Conservation (phyloP, 2,329 filamentous ascomycete species). For the Diaporthe australafricana region DNA sequence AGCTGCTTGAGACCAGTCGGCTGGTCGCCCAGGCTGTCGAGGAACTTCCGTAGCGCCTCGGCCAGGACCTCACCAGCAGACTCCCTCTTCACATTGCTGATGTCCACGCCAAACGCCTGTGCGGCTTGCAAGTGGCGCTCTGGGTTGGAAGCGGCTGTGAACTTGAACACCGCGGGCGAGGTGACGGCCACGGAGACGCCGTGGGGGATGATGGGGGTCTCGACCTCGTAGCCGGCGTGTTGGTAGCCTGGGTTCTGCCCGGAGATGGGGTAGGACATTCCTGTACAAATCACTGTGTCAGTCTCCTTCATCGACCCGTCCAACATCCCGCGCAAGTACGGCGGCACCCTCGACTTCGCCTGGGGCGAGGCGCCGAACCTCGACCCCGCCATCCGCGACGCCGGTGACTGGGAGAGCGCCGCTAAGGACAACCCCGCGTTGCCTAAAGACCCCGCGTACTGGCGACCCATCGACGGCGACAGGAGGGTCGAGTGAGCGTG, state of each 20-base stretch:
- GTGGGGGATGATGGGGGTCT: conserved; percentile 87
- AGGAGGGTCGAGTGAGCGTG: conserved; percentile 61
- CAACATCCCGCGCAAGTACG: conserved; percentile 91
- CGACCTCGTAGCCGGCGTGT: conserved; percentile 86
- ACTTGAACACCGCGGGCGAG: conserved; percentile 92
- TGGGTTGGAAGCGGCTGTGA: conserved; percentile 91
- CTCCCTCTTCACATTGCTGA: conserved; percentile 87
- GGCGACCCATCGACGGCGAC: conserved; percentile 62
- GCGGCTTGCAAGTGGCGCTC: conserved; percentile 91
- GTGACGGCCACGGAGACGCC: conserved; percentile 96
- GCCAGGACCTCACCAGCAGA: conserved; percentile 89
- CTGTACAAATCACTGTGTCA: conserved; percentile 47
- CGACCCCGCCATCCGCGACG: conserved; percentile 69
- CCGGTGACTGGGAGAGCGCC: conserved; percentile 59
- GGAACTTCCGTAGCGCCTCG: conserved; percentile 84
- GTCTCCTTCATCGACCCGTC: conserved; percentile 80
- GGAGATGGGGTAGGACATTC: conserved; percentile 98
- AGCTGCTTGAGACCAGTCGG: conserved; percentile 85
- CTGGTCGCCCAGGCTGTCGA: conserved; percentile 88
- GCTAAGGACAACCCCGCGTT: conserved; percentile 61
- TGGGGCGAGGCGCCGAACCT: conserved; percentile 81
- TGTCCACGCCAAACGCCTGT: conserved; percentile 90
- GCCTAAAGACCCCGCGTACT: conserved; percentile 68
- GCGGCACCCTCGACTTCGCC: conserved; percentile 84
- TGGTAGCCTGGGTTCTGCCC: conserved; percentile 93